Conservation (phyloP, 2,329 filamentous ascomycete species). For the Neofusicoccum parvum region DNA sequence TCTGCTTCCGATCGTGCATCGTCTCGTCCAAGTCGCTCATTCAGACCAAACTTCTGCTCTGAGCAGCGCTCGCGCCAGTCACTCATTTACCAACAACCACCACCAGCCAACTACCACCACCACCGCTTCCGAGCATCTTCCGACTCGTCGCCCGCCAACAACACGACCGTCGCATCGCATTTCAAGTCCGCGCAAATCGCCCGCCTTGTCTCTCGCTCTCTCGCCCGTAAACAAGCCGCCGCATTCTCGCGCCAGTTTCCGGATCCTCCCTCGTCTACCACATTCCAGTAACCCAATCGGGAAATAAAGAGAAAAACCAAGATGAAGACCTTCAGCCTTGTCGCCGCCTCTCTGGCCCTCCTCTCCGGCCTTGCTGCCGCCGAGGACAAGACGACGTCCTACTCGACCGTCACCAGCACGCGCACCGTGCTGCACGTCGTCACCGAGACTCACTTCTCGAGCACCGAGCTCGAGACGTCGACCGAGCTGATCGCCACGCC, state of each 20-base stretch:
- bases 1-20: neutral
- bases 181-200: neutral
- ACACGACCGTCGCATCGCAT: neutral
- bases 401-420: slow-evolving; percentile 21
- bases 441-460: slow-evolving; percentile 37
- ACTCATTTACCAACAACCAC: slow-evolving; percentile 7
- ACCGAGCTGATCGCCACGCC: slow-evolving; percentile 35
- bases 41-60: slow-evolving; percentile 18
- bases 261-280: neutral
- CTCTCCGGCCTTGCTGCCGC: slow-evolving; percentile 39
- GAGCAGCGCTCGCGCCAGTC: slow-evolving; percentile 18
- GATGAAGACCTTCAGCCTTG: slow-evolving; percentile 36
- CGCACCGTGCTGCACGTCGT: slow-evolving; percentile 41
- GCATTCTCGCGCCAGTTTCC: slow-evolving; percentile 3
- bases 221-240: neutral
- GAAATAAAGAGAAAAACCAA: slow-evolving; percentile 3
- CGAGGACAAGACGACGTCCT: slow-evolving; percentile 32
- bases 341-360: slow-evolving; percentile 37
- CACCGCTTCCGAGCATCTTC: neutral
- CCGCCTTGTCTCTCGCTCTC: too few species aligned
- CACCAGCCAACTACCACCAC: neutral
- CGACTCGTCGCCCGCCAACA: neutral
- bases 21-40: neutral
- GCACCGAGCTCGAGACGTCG: slow-evolving; percentile 31
- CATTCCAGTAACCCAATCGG: slow-evolving; percentile 5